phyloP scores from a whole-genome alignment of 2,329 filamentous ascomycete genomes.

The Claviceps citrina region DNA sequence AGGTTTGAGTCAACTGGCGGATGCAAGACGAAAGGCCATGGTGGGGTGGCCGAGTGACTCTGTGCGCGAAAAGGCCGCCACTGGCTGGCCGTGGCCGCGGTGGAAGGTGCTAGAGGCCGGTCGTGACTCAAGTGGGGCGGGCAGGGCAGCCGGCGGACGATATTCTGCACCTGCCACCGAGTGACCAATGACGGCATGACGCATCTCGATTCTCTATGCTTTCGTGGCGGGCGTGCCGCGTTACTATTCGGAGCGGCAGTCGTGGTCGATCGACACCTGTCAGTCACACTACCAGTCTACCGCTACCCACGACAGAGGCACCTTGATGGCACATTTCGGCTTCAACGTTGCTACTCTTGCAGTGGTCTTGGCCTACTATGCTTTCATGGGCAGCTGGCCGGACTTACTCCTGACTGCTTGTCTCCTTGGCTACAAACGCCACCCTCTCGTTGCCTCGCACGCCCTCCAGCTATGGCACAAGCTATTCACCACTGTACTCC shows the following conservation, averaged over 20 bases:
- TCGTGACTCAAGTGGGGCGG: neutral
- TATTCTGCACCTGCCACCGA: neutral
- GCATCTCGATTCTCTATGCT: too few species aligned
- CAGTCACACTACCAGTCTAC: too few species aligned
- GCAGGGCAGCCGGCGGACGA: neutral
- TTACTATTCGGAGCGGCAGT: too few species aligned
- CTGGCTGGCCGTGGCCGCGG: neutral
- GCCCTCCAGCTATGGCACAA: neutral
- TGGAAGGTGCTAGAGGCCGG: slow-evolving; percentile 9
- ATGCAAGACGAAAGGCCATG: slow-evolving; percentile 11
- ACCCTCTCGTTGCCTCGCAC: neutral
- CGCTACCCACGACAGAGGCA: too few species aligned
- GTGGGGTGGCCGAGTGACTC: slow-evolving; percentile 8
- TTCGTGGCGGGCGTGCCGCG: too few species aligned
- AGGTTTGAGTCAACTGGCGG: slow-evolving; percentile 27
- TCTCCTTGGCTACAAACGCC: slow-evolving; percentile 2
- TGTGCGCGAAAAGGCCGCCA: neutral
- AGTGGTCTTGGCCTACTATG: slow-evolving; percentile 9
- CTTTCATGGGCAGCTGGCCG: slow-evolving; percentile 8
- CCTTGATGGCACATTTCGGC: too few species aligned
- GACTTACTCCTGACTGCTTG: slow-evolving; percentile 10
- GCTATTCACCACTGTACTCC: neutral
- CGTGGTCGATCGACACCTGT: too few species aligned
- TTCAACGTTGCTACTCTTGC: slow-evolving; percentile 1
- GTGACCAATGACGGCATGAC: neutral